phyloP scores from a whole-genome alignment of 768 basidiomycete species.

The Obba rivulosa region DNA sequence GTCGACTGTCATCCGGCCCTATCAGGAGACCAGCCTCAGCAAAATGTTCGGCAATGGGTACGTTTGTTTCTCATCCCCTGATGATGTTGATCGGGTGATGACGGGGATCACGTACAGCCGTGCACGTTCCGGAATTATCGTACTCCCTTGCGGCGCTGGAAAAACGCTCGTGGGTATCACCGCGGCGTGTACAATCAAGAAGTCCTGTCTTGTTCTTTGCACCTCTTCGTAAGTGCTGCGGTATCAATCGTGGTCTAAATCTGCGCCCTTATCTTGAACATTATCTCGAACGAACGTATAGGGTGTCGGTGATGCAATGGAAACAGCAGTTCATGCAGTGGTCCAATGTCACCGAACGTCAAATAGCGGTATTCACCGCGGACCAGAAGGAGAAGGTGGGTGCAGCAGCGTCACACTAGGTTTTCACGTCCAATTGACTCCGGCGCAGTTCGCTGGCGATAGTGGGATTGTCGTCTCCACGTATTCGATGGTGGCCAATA shows the following conservation, averaged over 20 bases:
- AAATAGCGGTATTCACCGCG: slow-evolving; percentile 96
- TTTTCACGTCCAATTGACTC: neutral
- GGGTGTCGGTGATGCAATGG: slow-evolving; percentile 98
- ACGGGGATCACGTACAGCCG: slow-evolving; percentile 48
- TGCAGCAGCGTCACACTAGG: neutral
- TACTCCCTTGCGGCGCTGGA: slow-evolving; percentile 96
- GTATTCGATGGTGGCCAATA: slow-evolving; percentile 99
- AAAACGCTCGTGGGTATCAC: slow-evolving; percentile 99
- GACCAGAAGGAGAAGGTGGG: slow-evolving; percentile 94
- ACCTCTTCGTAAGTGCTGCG: slow-evolving; percentile 81
- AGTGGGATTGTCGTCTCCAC: slow-evolving; percentile 98
- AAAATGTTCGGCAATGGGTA: slow-evolving; percentile 99
- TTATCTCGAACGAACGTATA: slow-evolving; percentile 20
- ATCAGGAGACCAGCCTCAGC: slow-evolving; percentile 96
- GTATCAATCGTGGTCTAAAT: neutral
- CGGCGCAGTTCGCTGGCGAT: slow-evolving; percentile 82
- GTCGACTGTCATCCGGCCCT: slow-evolving; percentile 93
- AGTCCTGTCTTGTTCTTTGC: slow-evolving; percentile 94
- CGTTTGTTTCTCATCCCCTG: slow-evolving; percentile 12
- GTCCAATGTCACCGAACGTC: slow-evolving; percentile 95
- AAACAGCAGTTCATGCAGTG: slow-evolving; percentile 97
- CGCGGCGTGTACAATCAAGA: slow-evolving; percentile 98
- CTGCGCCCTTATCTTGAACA: neutral
- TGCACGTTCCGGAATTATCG: slow-evolving; percentile 96
- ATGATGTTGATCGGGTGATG: neutral